Base-by-base conservation (phyloP, 176 grass and related monocot genomes). In the Melocanna baccifera region DNA sequence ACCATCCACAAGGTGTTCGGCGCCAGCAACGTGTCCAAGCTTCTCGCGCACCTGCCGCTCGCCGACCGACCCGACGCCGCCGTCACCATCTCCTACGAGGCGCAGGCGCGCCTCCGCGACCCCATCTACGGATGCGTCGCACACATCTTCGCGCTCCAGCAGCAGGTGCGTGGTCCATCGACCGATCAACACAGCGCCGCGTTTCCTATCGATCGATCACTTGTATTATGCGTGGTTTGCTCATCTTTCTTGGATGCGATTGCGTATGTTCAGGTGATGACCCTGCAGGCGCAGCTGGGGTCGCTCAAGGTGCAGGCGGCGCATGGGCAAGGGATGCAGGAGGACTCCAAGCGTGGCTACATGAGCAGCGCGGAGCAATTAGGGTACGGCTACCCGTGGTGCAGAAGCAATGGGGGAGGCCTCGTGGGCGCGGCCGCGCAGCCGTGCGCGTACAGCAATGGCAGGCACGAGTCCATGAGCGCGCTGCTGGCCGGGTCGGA, bases 1-100 rank as follows among this genome's bases (percentile, higher is more conserved):
- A 93, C 96, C 73, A 93, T 98, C 83, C 95, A 97, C 81, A 97
- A 94, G 90, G 95, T 97, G 41, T 97, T 97, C 63, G 95, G 95
- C 50, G 95, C 95, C 47, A 97, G 95, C 80, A 97, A 97, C 75
- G 92, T 93, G 73, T 97, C 95, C 26, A 97, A 97, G 88, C 85
- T 97, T 34, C 93, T 98, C 59, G 92, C 90, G 29, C 96, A 95
- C 77, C 89, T 98, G 10, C 91, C 96, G 0, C 67, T 92, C 42
- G 67, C 89, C 39, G 92, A 98, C 76, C 96, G 96, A 62, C 75
- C 96, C 20, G 96, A 98, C 93, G 96, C 96, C 32, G 93, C 96
- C 55, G 89, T 93, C 40, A 95, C 96, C 46, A 91, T 98, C 80
- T 90, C 96, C 81, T 98, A 95, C 81, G 96, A 98, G 85, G 96